Conservation (phyloP, 371 early-diverging fungal species). For the Apophysomyces elegans region DNA sequence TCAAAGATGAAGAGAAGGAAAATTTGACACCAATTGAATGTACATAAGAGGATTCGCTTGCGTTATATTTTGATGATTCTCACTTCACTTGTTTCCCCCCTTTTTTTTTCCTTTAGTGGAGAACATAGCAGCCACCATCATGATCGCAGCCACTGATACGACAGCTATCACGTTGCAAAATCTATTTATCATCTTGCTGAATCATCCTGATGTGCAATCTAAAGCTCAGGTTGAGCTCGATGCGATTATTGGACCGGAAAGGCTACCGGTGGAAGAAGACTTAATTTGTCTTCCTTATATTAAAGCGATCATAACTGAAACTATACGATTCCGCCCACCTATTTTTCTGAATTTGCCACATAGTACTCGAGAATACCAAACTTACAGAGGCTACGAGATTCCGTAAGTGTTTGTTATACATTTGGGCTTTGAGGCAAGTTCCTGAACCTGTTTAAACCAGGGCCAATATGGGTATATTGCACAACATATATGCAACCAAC, state of each 20-base stretch:
- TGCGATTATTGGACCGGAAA: constrained; percentile 14
- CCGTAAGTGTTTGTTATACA: too few relatives aligned
- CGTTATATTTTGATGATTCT: too few relatives aligned
- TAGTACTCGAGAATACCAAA: constrained; percentile 16
- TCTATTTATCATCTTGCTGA: constrained; percentile 28
- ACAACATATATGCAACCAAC: constrained; percentile 24
- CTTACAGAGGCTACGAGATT: not conserved
- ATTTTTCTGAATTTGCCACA: constrained; percentile 25
- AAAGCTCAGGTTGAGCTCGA: constrained; percentile 22
- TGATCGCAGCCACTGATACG: constrained; percentile 29
- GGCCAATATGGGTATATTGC: constrained; percentile 14
- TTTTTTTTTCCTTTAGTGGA: not conserved
- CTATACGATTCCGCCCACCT: constrained; percentile 21
- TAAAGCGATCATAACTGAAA: constrained; percentile 24
- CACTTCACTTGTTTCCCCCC: too few relatives aligned
- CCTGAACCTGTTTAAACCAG: constrained; percentile 13
- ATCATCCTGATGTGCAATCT: constrained; percentile 25
- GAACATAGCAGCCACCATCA: constrained; percentile 13
- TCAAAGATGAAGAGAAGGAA: not conserved
- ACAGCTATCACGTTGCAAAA: constrained; percentile 24
- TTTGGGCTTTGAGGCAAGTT: too few relatives aligned
- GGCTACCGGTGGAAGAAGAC: constrained; percentile 19
- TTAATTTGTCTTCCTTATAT: constrained; percentile 19
- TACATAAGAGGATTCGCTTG: not conserved
- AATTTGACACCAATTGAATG: not conserved